Conservation (phyloP, 805 yeast genomes). For the Tetrapisispora arboricola region DNA sequence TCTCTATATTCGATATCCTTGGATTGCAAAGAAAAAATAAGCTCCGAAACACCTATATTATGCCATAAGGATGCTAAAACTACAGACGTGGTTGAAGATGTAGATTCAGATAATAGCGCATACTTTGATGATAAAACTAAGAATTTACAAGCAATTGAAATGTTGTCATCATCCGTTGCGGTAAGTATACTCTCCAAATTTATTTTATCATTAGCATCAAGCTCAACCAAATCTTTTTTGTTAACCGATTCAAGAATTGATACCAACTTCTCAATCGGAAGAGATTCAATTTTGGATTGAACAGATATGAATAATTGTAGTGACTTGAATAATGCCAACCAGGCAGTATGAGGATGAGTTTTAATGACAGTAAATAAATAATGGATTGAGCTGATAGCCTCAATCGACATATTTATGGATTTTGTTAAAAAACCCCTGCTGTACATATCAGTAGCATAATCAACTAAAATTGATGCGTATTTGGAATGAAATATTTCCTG, state of each 20-base stretch:
- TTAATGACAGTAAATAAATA: constrained; percentile 10
- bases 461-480: constrained; percentile 46
- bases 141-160: constrained; percentile 32
- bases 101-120: constrained; percentile 27
- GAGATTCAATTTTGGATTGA: constrained; percentile 39
- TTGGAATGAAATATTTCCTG: constrained; percentile 44
- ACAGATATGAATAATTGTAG: constrained; percentile 43
- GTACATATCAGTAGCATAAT: constrained; percentile 43
- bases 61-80: constrained; percentile 47
- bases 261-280: constrained; percentile 40
- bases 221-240: constrained; percentile 8
- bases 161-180: constrained; percentile 18
- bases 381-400: constrained; percentile 33
- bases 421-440: constrained; percentile 57
- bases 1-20: constrained; percentile 31
- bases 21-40: constrained; percentile 35
- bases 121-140: constrained; percentile 39
- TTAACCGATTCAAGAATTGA: constrained; percentile 18
- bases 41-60: constrained; percentile 62
- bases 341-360: constrained; percentile 40
- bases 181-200: constrained; percentile 12
- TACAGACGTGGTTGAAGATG: constrained; percentile 30
- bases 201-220: constrained; percentile 26
- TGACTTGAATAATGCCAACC: constrained; percentile 58
- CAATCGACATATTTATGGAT: constrained; percentile 40